Percentiles rank a stretch among this genome's conserved stretches.
Conservation (phyloP, 495 filamentous ascomycete species). For the Neohortaea acidophila region DNA sequence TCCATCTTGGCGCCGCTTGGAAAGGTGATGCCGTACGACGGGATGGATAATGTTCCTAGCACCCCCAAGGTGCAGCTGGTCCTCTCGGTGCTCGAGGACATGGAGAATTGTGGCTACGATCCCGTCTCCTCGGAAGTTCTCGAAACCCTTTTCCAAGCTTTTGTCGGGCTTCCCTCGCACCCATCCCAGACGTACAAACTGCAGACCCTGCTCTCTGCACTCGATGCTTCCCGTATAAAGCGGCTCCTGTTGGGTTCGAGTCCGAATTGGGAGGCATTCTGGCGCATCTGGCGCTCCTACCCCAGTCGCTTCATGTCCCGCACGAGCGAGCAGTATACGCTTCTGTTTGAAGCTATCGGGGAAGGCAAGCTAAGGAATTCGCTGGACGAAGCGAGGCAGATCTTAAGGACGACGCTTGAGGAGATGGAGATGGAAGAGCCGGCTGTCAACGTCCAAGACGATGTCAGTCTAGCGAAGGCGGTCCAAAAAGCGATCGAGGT, state of each 20-base stretch:
- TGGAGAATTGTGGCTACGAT: background rate
- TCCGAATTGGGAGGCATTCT: slow-evolving; percentile 46
- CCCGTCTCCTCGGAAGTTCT: background rate
- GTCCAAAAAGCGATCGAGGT: too few species aligned
- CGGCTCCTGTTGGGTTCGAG: too few species aligned
- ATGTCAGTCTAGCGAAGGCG: too few species aligned
- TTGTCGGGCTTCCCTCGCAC: background rate
- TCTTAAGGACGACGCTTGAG: slow-evolving; percentile 35
- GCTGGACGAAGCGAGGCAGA: slow-evolving; percentile 33
- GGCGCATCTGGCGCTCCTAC: slow-evolving; percentile 44
- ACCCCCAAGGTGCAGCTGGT: too few species aligned
- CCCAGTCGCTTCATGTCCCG: slow-evolving; percentile 28
- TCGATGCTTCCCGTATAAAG: background rate
- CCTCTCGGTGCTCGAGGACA: background rate
- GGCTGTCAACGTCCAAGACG: too few species aligned
- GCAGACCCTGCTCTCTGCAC: background rate
- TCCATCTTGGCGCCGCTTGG: background rate
- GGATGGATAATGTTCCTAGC: too few species aligned
- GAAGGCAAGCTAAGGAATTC: slow-evolving; percentile 25
- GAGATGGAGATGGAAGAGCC: slow-evolving; percentile 47
- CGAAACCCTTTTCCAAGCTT: background rate
- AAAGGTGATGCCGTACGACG: background rate
- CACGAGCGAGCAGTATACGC: slow-evolving; percentile 2
- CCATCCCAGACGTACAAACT: background rate
- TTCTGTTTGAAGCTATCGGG: background rate